phyloP scores from a whole-genome alignment of 805 yeast genomes.

The Candida glaebosa region DNA sequence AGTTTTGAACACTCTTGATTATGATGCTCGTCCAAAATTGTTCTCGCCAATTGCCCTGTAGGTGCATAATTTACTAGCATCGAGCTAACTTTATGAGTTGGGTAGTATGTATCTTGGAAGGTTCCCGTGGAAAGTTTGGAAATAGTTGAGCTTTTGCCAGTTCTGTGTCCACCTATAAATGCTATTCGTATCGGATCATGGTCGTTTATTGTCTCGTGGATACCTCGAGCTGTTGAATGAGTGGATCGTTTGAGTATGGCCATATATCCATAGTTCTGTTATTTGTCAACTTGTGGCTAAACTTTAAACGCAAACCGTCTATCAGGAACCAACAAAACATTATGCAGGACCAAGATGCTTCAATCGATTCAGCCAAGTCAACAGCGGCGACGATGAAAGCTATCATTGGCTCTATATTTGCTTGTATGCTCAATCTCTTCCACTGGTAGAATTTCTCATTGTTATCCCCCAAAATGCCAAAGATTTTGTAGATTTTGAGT shows the following conservation, averaged over 20 bases:
- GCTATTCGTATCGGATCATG: slow-evolving; percentile 53
- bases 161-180: slow-evolving; percentile 54
- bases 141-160: slow-evolving; percentile 60
- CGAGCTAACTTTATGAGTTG: slow-evolving; percentile 62
- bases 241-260: not conserved
- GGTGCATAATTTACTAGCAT: slow-evolving; percentile 56
- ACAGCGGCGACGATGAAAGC: no score
- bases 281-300: not conserved
- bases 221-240: not conserved
- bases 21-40: slow-evolving; percentile 22
- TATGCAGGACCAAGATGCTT: no score
- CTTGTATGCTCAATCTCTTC: no score
- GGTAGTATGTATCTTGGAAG: slow-evolving; percentile 69
- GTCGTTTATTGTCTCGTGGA: slow-evolving; percentile 16
- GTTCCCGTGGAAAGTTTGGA: slow-evolving; percentile 46
- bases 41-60: slow-evolving; percentile 12
- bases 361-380: no score
- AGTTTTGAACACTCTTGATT: slow-evolving; percentile 11
- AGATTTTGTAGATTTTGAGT: no score
- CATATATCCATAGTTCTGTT: not conserved
- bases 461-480: no score
- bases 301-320: not conserved
- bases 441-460: no score
- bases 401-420: no score
- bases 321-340: no score